Evolutionary conservation across 192 early-diverging fungal genomes (phyloP).

Genomic region (Linnemannia zychae): DNA sequence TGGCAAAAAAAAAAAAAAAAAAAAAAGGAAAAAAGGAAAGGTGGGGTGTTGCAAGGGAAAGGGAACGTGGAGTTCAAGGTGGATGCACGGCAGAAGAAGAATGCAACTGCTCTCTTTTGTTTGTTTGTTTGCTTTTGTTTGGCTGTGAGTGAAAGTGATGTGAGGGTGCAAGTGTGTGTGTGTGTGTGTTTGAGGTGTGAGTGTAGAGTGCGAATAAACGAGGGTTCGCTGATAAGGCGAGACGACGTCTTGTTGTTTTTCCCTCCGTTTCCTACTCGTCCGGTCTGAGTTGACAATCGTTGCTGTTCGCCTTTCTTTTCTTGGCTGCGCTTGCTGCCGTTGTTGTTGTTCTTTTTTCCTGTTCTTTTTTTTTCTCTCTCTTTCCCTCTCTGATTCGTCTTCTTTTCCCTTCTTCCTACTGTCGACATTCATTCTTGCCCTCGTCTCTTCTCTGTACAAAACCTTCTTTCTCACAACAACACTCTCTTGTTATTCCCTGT

Average conservation of each 20-base stretch:
- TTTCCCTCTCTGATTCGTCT: not conserved
- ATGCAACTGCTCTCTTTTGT: no score
- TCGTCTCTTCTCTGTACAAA: not conserved
- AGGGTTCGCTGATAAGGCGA: not conserved
- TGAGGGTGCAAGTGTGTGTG: not conserved
- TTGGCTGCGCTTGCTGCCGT: not conserved
- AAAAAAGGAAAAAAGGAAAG: not conserved
- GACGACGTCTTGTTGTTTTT: not conserved
- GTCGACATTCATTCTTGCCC: not conserved
- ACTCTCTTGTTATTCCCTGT: no score
- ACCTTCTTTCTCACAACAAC: not conserved
- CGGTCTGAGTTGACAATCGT: not conserved
- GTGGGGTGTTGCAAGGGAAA: not conserved
- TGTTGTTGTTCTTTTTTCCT: constrained; percentile 6
- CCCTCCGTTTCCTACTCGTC: not conserved
- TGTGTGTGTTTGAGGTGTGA: not conserved
- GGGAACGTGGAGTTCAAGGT: no score
- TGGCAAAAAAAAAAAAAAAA: constrained; percentile 1
- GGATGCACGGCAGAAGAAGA: no score
- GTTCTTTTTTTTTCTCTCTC: not conserved
- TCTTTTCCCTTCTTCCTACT: not conserved
- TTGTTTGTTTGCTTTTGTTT: no score
- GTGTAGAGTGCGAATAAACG: not conserved
- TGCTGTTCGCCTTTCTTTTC: constrained; percentile 12
- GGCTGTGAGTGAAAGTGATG: not conserved